Evolutionary conservation across 345 rosid genomes (phyloP).

Genomic region (Salix dunnii): DNA sequence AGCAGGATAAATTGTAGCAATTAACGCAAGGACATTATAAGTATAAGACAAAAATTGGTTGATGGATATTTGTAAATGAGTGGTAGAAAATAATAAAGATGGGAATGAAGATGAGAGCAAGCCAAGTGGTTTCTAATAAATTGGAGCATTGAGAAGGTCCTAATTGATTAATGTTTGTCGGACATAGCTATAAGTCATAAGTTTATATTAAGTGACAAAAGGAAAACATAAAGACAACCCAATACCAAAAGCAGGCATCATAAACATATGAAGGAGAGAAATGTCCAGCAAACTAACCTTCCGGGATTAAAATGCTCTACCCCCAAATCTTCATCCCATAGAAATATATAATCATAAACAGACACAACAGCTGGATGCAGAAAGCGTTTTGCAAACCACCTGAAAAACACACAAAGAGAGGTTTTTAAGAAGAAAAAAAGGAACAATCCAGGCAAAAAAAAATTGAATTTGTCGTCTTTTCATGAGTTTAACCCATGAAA

Average conservation of each 20-base stretch:
- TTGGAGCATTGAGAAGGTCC: neutral
- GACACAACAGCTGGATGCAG: constrained; percentile 88
- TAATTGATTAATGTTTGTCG: no score
- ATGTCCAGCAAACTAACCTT: constrained; percentile 40
- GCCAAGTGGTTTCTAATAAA: neutral
- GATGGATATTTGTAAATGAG: neutral
- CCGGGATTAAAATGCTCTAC: constrained; percentile 70
- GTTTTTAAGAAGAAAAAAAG: neutral
- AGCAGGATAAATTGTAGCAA: neutral
- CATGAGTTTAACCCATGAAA: neutral
- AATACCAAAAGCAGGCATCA: neutral
- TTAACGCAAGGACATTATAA: neutral
- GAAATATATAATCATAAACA: constrained; percentile 79
- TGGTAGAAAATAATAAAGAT: neutral
- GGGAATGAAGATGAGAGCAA: neutral
- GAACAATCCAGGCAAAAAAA: neutral
- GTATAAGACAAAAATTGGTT: neutral
- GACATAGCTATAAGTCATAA: no score
- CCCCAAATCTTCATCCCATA: constrained; percentile 98
- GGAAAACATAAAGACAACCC: neutral
- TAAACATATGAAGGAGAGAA: neutral
- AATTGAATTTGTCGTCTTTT: neutral
- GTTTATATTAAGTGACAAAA: neutral
- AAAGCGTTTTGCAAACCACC: constrained; percentile 99
- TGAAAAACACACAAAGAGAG: constrained; percentile 22